phyloP scores from a whole-genome alignment of 2,329 filamentous ascomycete species.

The Alternaria ventricosa region DNA sequence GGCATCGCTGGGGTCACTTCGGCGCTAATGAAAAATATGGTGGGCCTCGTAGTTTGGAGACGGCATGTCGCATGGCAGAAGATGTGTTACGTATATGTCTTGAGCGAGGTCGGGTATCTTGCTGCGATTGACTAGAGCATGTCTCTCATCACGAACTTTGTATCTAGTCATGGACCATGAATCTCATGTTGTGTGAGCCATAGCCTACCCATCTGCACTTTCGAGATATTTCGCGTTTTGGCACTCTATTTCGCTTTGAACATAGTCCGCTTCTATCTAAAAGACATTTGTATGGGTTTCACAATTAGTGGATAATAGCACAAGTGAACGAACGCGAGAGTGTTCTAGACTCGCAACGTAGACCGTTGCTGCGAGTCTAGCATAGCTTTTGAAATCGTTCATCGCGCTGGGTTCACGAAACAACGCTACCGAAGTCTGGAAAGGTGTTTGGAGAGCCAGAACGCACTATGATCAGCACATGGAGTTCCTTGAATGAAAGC shows the following conservation, averaged over 20 bases:
- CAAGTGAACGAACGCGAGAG: background rate
- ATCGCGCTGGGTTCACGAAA: background rate
- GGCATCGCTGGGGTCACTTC: background rate
- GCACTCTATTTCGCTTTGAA: background rate
- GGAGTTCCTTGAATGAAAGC: background rate
- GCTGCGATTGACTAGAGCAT: background rate
- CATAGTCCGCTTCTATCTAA: background rate
- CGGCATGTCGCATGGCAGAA: background rate
- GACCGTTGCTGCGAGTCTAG: background rate
- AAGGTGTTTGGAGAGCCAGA: background rate
- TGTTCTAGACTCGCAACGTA: background rate
- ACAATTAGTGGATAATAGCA: background rate
- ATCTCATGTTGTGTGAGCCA: background rate
- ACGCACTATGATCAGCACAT: background rate
- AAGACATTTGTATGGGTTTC: background rate
- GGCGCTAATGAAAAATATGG: background rate
- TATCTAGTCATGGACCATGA: background rate
- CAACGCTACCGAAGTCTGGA: background rate
- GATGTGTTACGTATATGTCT: background rate
- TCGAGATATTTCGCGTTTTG: background rate
- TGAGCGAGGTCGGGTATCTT: background rate
- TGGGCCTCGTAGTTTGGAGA: background rate
- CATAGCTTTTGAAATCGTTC: background rate
- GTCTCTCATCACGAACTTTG: background rate
- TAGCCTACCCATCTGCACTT: background rate